These are phyloP conservation scores for Capsicum pubescens DNA, from an alignment of 257 asterid species.

Conservation along the genomic window DNA sequence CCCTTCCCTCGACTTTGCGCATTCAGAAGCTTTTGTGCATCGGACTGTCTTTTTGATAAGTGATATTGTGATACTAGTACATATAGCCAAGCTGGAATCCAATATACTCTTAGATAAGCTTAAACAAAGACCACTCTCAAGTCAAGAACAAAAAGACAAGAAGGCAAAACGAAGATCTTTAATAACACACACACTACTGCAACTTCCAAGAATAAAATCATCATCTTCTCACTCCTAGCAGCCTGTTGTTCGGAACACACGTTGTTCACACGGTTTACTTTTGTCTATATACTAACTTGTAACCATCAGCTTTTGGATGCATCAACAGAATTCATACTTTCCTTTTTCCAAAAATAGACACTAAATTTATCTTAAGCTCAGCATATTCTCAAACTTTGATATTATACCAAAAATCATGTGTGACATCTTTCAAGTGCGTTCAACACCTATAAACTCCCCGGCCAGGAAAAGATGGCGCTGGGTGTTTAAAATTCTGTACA, in stretches of 20 bases:
- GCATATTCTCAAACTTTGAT: background rate
- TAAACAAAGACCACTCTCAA: background rate
- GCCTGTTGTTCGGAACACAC: background rate
- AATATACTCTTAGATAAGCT: background rate
- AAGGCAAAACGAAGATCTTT: background rate
- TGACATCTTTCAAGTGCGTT: conserved; percentile 20
- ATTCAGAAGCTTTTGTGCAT: too few species aligned
- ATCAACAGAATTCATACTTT: background rate
- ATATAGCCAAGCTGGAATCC: background rate
- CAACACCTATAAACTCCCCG: background rate
- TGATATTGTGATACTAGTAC: background rate
- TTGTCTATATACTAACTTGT: background rate
- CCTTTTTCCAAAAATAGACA: background rate
- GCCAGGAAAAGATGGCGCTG: conserved; percentile 23
- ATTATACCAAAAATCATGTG: background rate
- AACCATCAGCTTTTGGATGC: background rate
- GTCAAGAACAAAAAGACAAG: background rate
- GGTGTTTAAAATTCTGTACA: conserved; percentile 2
- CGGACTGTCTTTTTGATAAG: too few species aligned
- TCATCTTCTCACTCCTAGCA: background rate
- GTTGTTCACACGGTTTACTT: background rate
- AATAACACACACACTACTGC: background rate
- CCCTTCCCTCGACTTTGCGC: too few species aligned
- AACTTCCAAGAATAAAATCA: background rate
- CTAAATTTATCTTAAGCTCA: background rate